Evolutionary conservation across 208 protist genomes (phyloP).

Genomic region (Leishmania arabica): DNA sequence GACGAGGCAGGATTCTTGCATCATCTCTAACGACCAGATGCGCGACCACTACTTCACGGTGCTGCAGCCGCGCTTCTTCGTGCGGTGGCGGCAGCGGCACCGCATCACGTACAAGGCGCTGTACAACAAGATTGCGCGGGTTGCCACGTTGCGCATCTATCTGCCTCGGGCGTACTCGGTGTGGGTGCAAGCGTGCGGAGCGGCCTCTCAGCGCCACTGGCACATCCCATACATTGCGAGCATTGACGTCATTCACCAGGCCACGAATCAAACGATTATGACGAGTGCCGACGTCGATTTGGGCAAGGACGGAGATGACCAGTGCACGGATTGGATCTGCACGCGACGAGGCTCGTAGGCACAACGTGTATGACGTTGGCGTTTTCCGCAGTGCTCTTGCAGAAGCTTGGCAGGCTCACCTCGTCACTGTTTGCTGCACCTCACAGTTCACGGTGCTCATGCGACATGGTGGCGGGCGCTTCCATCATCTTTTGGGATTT

Average conservation of each 20-base stretch:
- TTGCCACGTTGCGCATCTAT: slow-evolving; percentile 39
- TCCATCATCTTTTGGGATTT: neutral
- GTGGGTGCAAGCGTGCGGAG: slow-evolving; percentile 68
- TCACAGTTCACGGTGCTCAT: neutral
- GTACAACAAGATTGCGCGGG: slow-evolving; percentile 39
- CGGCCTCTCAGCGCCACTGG: slow-evolving; percentile 44
- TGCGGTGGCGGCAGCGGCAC: slow-evolving; percentile 83
- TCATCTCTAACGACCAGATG: slow-evolving; percentile 88
- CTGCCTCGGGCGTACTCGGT: slow-evolving; percentile 63
- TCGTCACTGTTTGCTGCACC: neutral
- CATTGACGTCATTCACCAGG: slow-evolving; percentile 72
- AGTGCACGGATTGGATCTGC: slow-evolving; percentile 82
- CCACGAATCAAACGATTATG: slow-evolving; percentile 52
- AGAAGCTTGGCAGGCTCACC: neutral
- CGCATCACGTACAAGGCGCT: slow-evolving; percentile 78
- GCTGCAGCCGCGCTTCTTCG: slow-evolving; percentile 76
- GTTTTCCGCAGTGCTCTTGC: neutral
- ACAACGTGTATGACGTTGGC: neutral
- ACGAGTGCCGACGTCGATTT: slow-evolving; percentile 54
- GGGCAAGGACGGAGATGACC: slow-evolving; percentile 82
- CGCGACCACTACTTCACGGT: slow-evolving; percentile 85
- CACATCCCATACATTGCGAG: slow-evolving; percentile 72
- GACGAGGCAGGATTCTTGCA: slow-evolving; percentile 39
- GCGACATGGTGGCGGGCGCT: neutral
- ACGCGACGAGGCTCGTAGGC: slow-evolving; percentile 21